Conservation (phyloP, 306 rosid genomes). For the Vachellia collinsii region DNA sequence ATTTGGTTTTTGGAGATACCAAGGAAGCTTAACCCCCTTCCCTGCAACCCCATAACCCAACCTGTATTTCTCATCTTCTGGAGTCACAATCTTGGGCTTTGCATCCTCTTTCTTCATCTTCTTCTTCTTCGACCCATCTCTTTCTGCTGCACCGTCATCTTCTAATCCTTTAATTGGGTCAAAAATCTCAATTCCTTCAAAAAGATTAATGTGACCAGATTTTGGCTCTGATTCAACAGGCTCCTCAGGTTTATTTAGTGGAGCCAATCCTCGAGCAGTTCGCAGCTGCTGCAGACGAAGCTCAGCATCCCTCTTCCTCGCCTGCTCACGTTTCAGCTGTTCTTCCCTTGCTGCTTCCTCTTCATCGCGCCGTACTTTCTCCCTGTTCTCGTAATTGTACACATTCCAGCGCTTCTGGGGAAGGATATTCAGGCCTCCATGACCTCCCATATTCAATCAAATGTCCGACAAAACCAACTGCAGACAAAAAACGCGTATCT, state of each 20-base stretch:
- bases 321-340: conserved; percentile 82
- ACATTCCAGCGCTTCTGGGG: conserved; percentile 99
- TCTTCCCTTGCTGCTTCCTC: conserved; percentile 93
- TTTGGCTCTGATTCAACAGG: conserved; percentile 33
- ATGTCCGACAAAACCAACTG: conserved; percentile 32
- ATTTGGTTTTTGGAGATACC: conserved; percentile 70
- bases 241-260: conserved; percentile 34
- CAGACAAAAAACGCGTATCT: neutral
- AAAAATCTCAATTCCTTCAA: conserved; percentile 83
- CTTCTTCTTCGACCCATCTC: conserved; percentile 57
- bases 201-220: conserved; percentile 75
- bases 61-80: conserved; percentile 88
- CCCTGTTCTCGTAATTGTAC: conserved; percentile 83
- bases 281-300: conserved; percentile 79
- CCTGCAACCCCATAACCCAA: conserved; percentile 90
- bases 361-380: conserved; percentile 84
- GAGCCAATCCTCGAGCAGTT: conserved; percentile 64
- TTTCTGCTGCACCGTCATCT: conserved; percentile 41
- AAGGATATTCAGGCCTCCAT: conserved; percentile 89
- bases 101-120: conserved; percentile 68
- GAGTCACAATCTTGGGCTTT: conserved; percentile 48
- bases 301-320: conserved; percentile 72
- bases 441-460: conserved; percentile 75
- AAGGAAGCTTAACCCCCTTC: conserved; percentile 83
- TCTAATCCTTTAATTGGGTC: conserved; percentile 58